Conservation (phyloP, 1,139 yeast genomes). For the Candida labiduridarum region DNA sequence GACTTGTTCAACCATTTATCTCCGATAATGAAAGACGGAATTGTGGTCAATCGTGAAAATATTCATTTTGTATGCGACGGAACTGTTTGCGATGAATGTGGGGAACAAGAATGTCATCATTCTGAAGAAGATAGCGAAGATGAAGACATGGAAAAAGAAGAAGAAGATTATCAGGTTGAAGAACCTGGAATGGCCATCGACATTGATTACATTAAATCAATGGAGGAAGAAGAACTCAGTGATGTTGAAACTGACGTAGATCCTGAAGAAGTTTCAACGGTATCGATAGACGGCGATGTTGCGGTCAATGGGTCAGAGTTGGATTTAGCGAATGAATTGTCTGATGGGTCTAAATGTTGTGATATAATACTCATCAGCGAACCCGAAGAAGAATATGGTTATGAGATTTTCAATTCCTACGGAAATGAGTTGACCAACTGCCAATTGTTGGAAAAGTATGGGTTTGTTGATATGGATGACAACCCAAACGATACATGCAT, state of each 20-base stretch:
- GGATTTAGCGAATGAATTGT: conserved; percentile 33
- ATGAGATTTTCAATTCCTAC: conserved; percentile 75
- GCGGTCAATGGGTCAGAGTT: conserved; percentile 25
- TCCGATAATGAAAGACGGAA: conserved; percentile 23
- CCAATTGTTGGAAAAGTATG: conserved; percentile 70
- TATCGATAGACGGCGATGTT: conserved; percentile 25
- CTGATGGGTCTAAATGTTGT: conserved; percentile 50
- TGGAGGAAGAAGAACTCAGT: conserved; percentile 31
- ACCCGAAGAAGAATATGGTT: conserved; percentile 41
- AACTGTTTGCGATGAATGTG: conserved; percentile 75
- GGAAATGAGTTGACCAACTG: conserved; percentile 70
- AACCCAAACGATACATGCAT: conserved; percentile 63
- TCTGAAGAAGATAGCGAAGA: conserved; percentile 30
- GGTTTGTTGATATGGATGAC: conserved; percentile 54
- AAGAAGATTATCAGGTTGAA: conserved; percentile 19
- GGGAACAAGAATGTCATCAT: conserved; percentile 63
- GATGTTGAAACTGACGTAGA: conserved; percentile 36
- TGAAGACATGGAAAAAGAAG: conserved; percentile 17
- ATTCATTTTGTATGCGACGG: conserved; percentile 76
- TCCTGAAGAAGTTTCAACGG: conserved; percentile 23
- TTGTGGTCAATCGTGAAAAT: conserved; percentile 46
- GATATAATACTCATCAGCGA: conserved; percentile 51
- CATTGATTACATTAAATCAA: conserved; percentile 34
- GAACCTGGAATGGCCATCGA: conserved; percentile 16
- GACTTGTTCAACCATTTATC: conserved; percentile 81